These are phyloP conservation scores for Paxillus involutus DNA, from an alignment of 768 basidiomycete species.

Conservation along the genomic window DNA sequence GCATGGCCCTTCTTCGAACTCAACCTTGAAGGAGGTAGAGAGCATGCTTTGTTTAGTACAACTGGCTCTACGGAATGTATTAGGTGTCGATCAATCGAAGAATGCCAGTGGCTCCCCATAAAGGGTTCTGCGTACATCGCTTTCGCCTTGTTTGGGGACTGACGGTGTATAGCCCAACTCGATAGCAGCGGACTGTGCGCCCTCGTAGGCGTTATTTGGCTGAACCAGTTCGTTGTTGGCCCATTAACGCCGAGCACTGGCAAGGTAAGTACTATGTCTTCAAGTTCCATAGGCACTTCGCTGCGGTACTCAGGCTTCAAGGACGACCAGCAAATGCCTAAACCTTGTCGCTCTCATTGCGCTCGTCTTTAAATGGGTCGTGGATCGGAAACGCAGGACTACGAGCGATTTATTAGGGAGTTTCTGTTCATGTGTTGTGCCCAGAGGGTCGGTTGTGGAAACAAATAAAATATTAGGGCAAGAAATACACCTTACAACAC, in stretches of 20 bases:
- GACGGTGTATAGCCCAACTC: slow-evolving; percentile 55
- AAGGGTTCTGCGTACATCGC: slow-evolving; percentile 22
- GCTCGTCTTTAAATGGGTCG: slow-evolving; percentile 63
- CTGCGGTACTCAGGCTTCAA: slow-evolving; percentile 21
- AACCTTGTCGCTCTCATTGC: slow-evolving; percentile 63
- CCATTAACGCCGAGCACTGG: slow-evolving; percentile 62
- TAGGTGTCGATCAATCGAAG: too few species aligned
- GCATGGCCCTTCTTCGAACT: too few species aligned
- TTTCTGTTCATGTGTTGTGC: too few species aligned
- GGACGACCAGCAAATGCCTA: slow-evolving; percentile 45
- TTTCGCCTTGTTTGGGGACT: slow-evolving; percentile 48
- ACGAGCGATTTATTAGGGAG: too few species aligned
- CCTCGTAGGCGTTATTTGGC: slow-evolving; percentile 43
- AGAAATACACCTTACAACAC: slow-evolving; percentile 34
- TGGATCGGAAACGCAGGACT: slow-evolving; percentile 51
- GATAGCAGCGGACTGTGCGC: slow-evolving; percentile 56
- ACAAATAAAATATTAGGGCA: slow-evolving; percentile 17
- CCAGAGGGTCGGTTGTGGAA: background rate
- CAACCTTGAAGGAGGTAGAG: too few species aligned
- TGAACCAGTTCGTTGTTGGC: slow-evolving; percentile 70
- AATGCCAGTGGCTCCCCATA: too few species aligned
- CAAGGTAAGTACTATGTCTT: slow-evolving; percentile 17
- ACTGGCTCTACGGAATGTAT: too few species aligned
- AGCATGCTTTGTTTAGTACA: too few species aligned
- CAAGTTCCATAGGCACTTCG: background rate